Evolutionary conservation across 179 eudicot genomes (phyloP), one percentile per base, ranked within the genome.

Genomic region (Camellia oleifera): DNA sequence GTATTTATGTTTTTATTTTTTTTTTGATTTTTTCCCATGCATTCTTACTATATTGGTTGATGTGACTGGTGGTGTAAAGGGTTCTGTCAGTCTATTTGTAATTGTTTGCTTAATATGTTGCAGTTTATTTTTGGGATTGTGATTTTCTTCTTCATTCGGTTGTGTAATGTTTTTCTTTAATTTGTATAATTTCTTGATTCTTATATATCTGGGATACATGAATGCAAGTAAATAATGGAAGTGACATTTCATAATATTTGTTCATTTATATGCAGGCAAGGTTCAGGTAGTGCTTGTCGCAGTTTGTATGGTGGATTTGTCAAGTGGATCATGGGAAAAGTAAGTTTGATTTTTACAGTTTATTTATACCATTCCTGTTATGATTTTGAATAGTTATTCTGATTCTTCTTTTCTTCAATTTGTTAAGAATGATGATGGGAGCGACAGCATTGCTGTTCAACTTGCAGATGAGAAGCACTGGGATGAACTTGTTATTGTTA

Each of bases 271-370:
- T 81, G 18, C 89, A 95, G 98, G 87, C 98, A 93, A 89, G 98
- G 98, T 73, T 95, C 98, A 12, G 98, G 98, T 64, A 93, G 98
- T 88, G 98, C 98, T 77, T 95, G 98, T 80, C 98, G 98, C 84
- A 93, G 98, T 83, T 82, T 95, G 64, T 92, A 80, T 83, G 98
- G 98, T 68, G 98, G 98, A 69, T 95, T 95, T 90, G 98, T 91
- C 75, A 95, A 93, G 91, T 95, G 98, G 98, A 82, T 83, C 71
- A 95, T 93, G 98, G 98, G 98, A 82, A 89, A 92, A 72, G 98
- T 95, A 91, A 80, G 90, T 48, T 4, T 48, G 7, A 52, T 54
- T 77, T 40, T 4, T 70, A 48, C 14, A 26, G 72, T 80, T 48
- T 18, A 2, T 66, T 61, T 40, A 53, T 62, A 45, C n/a, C 56